These are phyloP conservation scores for Exophiala aquamarina DNA, from an alignment of 2,329 filamentous ascomycete species.

Conservation along the genomic window DNA sequence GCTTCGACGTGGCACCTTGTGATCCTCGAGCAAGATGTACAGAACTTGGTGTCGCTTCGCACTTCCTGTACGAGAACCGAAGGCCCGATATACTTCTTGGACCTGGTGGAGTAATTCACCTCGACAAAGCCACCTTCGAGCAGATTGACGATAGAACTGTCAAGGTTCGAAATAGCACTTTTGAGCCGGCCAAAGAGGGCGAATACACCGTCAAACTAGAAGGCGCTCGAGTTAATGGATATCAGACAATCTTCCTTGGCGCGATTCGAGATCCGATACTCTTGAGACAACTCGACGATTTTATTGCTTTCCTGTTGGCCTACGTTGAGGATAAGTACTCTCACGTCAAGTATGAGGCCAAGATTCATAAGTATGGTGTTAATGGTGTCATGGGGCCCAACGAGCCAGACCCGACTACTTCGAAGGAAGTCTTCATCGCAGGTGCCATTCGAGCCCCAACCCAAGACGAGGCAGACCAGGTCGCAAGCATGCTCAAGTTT, in stretches of 20 bases:
- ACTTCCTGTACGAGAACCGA: conserved; percentile 55
- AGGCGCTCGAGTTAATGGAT: conserved; percentile 44
- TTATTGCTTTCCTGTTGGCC: too few species aligned
- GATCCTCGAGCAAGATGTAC: conserved; percentile 44
- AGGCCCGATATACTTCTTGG: conserved; percentile 50
- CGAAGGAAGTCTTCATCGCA: conserved; percentile 28
- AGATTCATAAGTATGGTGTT: conserved; percentile 48
- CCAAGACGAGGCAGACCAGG: conserved; percentile 44
- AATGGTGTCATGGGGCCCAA: conserved; percentile 28
- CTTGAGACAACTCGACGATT: conserved; percentile 40
- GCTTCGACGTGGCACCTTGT: conserved; percentile 44
- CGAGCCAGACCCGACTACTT: conserved; percentile 36
- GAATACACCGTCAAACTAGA: too few species aligned
- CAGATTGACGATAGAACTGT: conserved; percentile 42
- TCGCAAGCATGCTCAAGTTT: conserved; percentile 43
- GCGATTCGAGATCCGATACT: conserved; percentile 49
- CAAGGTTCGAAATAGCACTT: too few species aligned
- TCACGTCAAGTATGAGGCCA: conserved; percentile 32
- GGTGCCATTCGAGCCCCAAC: conserved; percentile 48
- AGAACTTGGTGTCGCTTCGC: conserved; percentile 49
- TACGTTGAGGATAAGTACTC: conserved; percentile 29
- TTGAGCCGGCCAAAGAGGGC: conserved; percentile 55
- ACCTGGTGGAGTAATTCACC: conserved; percentile 47
- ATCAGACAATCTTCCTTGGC: conserved; percentile 49
- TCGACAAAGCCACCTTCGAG: conserved; percentile 42